Base-by-base conservation (phyloP, 306 rosid genomes). In the Cucumis sativus region DNA sequence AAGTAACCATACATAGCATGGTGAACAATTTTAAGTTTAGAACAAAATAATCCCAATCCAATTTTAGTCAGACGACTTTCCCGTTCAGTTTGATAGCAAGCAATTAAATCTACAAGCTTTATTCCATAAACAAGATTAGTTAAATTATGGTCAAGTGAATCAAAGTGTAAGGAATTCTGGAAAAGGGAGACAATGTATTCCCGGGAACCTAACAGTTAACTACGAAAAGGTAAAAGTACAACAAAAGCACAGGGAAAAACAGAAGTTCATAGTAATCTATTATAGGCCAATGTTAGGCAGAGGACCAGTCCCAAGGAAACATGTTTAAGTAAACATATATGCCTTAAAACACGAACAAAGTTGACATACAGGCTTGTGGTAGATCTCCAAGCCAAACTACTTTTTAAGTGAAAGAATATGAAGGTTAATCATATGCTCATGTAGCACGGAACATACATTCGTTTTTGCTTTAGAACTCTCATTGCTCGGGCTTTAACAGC, bases 381-480 rank as follows among this genome's bases (percentile, higher is more conserved):
- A 69, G 37, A 45, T 69, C 57, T 69, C 76, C 57, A 52, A 55
- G 59, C 28, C 16, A 72, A 51, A 35, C 75, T 47, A 47, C 21
- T 70, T 47, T 14, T 21, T 7, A 2, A 33, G 4, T 45, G 6
- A 72, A 17, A 72, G 23, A 51, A 45, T 45, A 6, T 6, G 18
- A 51, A 15, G 56, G 56, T 51, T 51, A 51, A 15, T 51, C 17
- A 45, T 45, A 47, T 21, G 61, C 35, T 14, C 18, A 25, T 25
- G 40, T 52, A n/a, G 20, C 59, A 71, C 41, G 0, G 57, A 10
- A 84, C 92, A 49, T 77, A 93, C 98, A 93, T 91, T 88, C 92
- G 80, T 82, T 96, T 96, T 75, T 92, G 98, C 90, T 96, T 96
- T 77, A 96, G 92, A 85, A 92, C 91, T 73, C 97, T 88, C 99